Evolutionary conservation across 345 rosid species (phyloP).

Genomic region (Eucalyptus paniculata): DNA sequence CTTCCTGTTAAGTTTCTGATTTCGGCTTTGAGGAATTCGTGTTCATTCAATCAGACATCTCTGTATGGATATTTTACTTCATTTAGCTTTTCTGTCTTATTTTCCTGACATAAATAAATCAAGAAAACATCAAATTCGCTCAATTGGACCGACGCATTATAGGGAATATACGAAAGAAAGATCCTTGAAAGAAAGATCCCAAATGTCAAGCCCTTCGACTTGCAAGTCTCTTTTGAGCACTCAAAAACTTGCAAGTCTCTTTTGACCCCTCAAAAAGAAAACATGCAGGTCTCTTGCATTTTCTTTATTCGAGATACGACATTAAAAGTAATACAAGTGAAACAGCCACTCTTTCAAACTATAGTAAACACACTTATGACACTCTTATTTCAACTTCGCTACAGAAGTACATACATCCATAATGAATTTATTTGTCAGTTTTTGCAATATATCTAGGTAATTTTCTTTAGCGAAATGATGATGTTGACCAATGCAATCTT

Average conservation of each 20-base stretch:
- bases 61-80: no score
- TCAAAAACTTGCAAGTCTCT: neutral
- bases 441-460: neutral
- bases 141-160: no score
- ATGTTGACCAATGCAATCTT: neutral
- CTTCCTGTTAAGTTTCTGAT: no score
- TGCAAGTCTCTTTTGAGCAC: neutral
- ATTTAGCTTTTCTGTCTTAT: no score
- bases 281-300: neutral
- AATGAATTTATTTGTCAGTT: neutral
- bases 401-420: neutral
- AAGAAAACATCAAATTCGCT: no score
- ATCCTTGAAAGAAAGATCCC: neutral
- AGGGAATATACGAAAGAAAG: neutral
- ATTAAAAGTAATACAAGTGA: neutral
- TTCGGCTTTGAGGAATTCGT: no score
- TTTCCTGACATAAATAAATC: no score
- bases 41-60: no score
- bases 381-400: neutral
- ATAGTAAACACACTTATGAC: neutral
- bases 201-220: neutral
- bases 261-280: no score
- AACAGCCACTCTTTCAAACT: neutral
- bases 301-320: neutral
- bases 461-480: neutral